Conservation (phyloP, 495 filamentous ascomycete species). For the Extremus antarcticus region DNA sequence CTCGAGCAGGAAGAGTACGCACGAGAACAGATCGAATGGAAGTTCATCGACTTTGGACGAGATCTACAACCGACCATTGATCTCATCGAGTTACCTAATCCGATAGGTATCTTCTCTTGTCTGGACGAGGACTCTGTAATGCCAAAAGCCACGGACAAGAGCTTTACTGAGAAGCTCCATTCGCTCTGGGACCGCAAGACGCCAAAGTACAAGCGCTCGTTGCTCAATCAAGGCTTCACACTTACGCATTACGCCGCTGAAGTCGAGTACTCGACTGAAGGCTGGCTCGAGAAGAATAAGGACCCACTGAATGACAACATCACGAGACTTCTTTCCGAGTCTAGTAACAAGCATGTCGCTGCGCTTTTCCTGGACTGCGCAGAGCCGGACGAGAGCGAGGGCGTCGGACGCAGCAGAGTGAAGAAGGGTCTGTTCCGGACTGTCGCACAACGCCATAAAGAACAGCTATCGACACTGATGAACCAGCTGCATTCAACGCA, state of each 20-base stretch:
- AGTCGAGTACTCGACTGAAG: constrained; percentile 90
- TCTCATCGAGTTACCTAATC: constrained; percentile 88
- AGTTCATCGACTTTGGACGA: constrained; percentile 97
- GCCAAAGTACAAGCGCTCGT: constrained; percentile 79
- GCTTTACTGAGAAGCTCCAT: constrained; percentile 95
- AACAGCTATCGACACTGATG: constrained; percentile 92
- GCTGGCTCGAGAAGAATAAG: constrained; percentile 99
- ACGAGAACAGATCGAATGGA: constrained; percentile 96
- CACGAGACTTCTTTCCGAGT: constrained; percentile 73
- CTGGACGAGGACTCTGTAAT: constrained; percentile 97
- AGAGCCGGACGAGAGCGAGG: constrained; percentile 52
- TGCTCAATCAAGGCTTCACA: constrained; percentile 84
- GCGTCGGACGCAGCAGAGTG: constrained; percentile 64
- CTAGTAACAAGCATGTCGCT: constrained; percentile 71
- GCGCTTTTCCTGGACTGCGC: constrained; percentile 79
- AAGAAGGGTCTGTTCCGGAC: constrained; percentile 98
- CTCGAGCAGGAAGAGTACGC: constrained; percentile 98
- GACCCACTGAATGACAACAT: constrained; percentile 96
- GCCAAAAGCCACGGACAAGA: constrained; percentile 96
- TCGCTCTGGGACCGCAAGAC: constrained; percentile 94
- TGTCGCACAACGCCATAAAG: constrained; percentile 94
- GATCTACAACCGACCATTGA: constrained; percentile 98
- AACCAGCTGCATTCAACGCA: constrained; percentile 90
- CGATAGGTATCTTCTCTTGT: constrained; percentile 97
- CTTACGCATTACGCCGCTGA: constrained; percentile 98